Evolutionary conservation across 139 green algal species (phyloP).

Genomic region (Nannochloris sp.): DNA sequence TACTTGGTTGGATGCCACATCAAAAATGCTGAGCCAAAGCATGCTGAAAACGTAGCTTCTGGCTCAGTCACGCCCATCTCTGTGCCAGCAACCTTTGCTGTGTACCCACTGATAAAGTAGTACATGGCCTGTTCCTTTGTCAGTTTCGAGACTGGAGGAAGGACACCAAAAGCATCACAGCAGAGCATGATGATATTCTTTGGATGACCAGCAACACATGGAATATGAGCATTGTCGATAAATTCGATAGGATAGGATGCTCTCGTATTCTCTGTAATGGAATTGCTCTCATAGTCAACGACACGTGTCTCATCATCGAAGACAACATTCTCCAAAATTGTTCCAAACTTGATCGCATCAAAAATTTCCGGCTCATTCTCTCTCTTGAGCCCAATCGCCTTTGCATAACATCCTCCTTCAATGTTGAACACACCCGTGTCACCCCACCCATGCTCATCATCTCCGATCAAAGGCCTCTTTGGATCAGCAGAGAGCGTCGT

Average conservation of each 20-base stretch:
- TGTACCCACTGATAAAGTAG: slow-evolving; percentile 95
- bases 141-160: slow-evolving; percentile 77
- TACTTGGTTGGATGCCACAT: slow-evolving; percentile 83
- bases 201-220: slow-evolving; percentile 79
- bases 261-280: slow-evolving; percentile 88
- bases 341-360: slow-evolving; percentile 77
- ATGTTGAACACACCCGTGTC: slow-evolving; percentile 88
- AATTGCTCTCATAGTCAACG: slow-evolving; percentile 15
- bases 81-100: slow-evolving; percentile 91
- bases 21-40: slow-evolving; percentile 70
- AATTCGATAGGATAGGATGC: slow-evolving; percentile 91
- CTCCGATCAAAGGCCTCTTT: slow-evolving; percentile 74
- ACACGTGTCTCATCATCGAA: slow-evolving; percentile 24
- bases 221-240: slow-evolving; percentile 87
- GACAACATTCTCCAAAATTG: slow-evolving; percentile 91
- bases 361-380: slow-evolving; percentile 85
- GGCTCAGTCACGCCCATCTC: slow-evolving; percentile 89
- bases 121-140: slow-evolving; percentile 93
- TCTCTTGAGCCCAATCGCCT: slow-evolving; percentile 73
- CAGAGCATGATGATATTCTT: slow-evolving; percentile 82
- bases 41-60: slow-evolving; percentile 84
- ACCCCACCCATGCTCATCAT: slow-evolving; percentile 91
- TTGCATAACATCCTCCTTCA: slow-evolving; percentile 94
- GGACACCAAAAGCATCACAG: slow-evolving; percentile 90
- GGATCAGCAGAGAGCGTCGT: slow-evolving; percentile 73